phyloP scores from a whole-genome alignment of 2,329 filamentous ascomycete species.

The Arthroderma sp. region DNA sequence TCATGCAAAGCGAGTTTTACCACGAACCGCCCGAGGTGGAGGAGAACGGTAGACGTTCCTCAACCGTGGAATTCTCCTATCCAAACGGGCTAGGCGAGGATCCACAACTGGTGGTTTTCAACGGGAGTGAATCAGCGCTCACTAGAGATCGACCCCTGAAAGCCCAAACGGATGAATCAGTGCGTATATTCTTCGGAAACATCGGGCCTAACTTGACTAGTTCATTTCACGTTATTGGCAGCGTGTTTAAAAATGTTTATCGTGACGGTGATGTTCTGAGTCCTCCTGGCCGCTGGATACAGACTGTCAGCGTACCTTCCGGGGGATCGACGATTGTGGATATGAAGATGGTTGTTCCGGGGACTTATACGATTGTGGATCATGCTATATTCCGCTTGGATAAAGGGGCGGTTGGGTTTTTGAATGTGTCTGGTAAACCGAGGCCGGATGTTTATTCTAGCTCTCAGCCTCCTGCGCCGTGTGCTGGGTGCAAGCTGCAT shows the following conservation, averaged over 20 bases:
- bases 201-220: conserved; percentile 24
- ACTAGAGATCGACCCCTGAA: conserved; percentile 21
- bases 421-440: conserved; percentile 21
- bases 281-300: conserved; percentile 16
- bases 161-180: conserved; percentile 17
- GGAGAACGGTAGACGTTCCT: conserved; percentile 19
- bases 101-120: conserved; percentile 21
- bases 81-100: conserved; percentile 22
- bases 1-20: conserved; percentile 28
- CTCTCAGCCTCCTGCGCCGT: conserved; percentile 16
- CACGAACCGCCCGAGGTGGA: conserved; percentile 23
- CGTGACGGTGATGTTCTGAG: conserved; percentile 22
- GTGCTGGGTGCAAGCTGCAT: conserved; percentile 22
- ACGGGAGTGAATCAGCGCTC: conserved; percentile 21
- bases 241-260: conserved; percentile 18
- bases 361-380: conserved; percentile 23
- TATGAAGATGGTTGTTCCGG: conserved; percentile 21
- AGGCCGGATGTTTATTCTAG: conserved; percentile 19
- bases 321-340: conserved; percentile 20
- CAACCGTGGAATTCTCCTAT: conserved; percentile 23
- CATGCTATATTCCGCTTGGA: conserved; percentile 25
- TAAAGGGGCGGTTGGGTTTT: conserved; percentile 23
- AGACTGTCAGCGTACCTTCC: conserved; percentile 18
- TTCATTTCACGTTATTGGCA: conserved; percentile 22
- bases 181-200: conserved; percentile 26